A percentile compares a stretch with the other conserved stretches of the same genome.
These are phyloP conservation scores for Anisodus acutangulus DNA, from an alignment of 257 asterid genomes.

Conservation along the genomic window DNA sequence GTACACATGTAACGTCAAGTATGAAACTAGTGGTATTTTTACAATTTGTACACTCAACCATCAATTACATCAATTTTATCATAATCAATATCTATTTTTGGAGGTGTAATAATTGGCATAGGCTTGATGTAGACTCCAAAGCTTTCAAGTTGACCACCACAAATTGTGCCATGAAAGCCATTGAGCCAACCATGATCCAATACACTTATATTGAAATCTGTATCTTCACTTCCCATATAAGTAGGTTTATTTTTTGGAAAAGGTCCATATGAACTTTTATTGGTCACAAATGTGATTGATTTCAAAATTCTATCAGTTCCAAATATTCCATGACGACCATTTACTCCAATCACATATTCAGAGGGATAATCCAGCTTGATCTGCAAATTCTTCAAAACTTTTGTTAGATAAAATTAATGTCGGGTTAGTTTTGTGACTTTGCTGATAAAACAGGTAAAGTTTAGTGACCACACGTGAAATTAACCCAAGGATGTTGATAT, in stretches of 20 bases:
- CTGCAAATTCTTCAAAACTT: neutral
- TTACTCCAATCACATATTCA: constrained; percentile 1
- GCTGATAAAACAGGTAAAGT: neutral
- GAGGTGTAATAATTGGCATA: neutral
- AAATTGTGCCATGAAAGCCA: constrained; percentile 27
- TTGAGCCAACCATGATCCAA: constrained; percentile 18
- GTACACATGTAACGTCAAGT: neutral
- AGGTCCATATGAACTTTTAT: constrained; percentile 27
- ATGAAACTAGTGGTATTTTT: neutral
- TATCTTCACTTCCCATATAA: neutral
- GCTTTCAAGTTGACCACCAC: neutral
- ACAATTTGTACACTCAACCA: neutral
- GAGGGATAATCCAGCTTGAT: constrained; percentile 23
- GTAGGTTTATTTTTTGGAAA: neutral
- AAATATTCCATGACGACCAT: neutral
- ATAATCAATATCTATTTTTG: neutral
- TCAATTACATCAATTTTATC: constrained; percentile 11
- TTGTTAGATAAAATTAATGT: neutral
- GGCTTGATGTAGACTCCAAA: constrained; percentile 23
- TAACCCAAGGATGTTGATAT: neutral
- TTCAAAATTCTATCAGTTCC: neutral
- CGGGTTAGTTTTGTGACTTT: neutral
- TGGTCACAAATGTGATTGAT: constrained; percentile 24
- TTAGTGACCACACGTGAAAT: neutral
- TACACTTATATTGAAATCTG: neutral